Base-by-base conservation (phyloP, 2,329 filamentous ascomycete genomes). In the Periconia digitata region DNA sequence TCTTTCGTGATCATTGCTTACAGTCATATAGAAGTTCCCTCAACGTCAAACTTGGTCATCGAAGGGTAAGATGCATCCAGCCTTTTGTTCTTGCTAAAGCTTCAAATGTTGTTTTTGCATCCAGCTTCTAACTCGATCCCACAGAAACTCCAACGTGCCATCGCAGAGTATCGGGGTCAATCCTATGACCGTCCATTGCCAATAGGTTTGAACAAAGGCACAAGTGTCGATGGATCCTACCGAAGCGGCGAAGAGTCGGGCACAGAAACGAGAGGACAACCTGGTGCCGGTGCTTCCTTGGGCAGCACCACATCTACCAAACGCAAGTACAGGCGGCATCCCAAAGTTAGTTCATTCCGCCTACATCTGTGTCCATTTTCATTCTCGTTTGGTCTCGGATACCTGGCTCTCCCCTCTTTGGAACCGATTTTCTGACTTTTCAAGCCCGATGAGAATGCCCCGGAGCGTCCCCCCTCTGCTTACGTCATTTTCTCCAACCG, bases 401-500 rank as follows among this genome's bases (percentile, higher is more conserved):
- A 12, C 3, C n/a, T 22, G 41, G 10, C 15, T 18, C 24, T 12
- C 16, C 4, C 13, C 34, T 20, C 16, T 21, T 16, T 23, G 18
- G 34, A 18, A 16, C 29, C 13, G 3, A 13, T 45, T 47, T 60
- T 67, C 49, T 66, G 50, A 10, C 27, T 43, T 6, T 16, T 18
- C 22, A 63, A 90, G 83, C 79, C 87, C 3, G 89, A 94, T 58
- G 86, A 90, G 49, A 84, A 89, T 72, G 89, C 89, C 0, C 89
- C 89, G 1, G 88, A 92, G 63, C 79, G 89, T 20, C 87, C 89
- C 1, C 87, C 88, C 0, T 92, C 89, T 4, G 89, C 89, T 42
- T 92, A 92, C 72, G 89, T 92, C 12, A 81, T 92, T 15, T 94
- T 94, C 63, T 92, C 89, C 0, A 92, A 92, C 60, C 89, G 86